phyloP scores from a whole-genome alignment of 345 rosid genomes.

The Aegle marmelos region DNA sequence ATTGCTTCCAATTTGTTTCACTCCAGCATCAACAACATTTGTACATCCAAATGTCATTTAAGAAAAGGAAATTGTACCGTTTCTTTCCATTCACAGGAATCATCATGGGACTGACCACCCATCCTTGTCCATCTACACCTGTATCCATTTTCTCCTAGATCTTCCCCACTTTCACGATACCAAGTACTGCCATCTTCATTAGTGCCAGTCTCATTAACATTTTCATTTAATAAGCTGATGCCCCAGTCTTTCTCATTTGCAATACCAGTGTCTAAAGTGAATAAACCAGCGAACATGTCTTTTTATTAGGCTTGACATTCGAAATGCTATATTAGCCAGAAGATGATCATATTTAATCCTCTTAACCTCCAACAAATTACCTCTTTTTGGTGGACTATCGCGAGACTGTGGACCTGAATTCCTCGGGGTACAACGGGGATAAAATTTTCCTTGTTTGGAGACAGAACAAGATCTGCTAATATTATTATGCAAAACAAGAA shows the following conservation, averaged over 20 bases:
- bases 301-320: conserved; percentile 7
- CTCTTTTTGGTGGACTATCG: conserved; percentile 92
- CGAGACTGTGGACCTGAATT: conserved; percentile 89
- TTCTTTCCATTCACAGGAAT: conserved; percentile 92
- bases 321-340: background rate
- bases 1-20: conserved; percentile 6
- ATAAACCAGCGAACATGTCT: conserved; percentile 5
- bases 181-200: conserved; percentile 94
- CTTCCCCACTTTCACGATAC: conserved; percentile 91
- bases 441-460: conserved; percentile 75
- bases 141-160: conserved; percentile 78
- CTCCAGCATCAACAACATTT: conserved; percentile 8
- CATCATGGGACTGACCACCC: conserved; percentile 86
- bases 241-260: conserved; percentile 99
- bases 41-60: conserved; percentile 6
- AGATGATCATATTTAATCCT: background rate
- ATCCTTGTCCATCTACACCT: conserved; percentile 96
- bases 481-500: background rate
- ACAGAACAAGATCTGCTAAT: conserved; percentile 55
- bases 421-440: conserved; percentile 79
- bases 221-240: conserved; percentile 72
- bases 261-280: conserved; percentile 83
- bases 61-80: conserved; percentile 48
- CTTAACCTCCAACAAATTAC: conserved; percentile 25
- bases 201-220: conserved; percentile 76